Conservation (phyloP, 2,329 filamentous ascomycete species). For the Hirsutella rhossiliensis region DNA sequence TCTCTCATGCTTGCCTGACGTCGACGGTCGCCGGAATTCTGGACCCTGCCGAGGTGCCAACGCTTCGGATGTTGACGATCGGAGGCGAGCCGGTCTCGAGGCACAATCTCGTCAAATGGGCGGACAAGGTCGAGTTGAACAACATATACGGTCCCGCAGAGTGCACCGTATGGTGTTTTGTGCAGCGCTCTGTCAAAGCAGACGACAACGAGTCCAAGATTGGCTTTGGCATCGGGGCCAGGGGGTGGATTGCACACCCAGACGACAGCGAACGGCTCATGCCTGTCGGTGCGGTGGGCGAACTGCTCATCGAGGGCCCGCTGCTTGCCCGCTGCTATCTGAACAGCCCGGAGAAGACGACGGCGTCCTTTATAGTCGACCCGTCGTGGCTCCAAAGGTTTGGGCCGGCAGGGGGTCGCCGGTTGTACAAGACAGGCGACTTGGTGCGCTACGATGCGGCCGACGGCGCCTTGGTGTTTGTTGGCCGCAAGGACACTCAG, state of each 20-base stretch:
- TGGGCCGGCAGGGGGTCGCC: constrained; percentile 19
- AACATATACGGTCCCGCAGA: neutral
- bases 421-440: constrained; percentile 25
- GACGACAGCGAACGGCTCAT: neutral
- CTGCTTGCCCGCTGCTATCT: constrained; percentile 37
- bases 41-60: neutral
- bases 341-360: constrained; percentile 29
- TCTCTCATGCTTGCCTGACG: neutral
- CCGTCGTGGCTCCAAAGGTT: constrained; percentile 22
- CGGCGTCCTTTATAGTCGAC: constrained; percentile 30
- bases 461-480: constrained; percentile 15
- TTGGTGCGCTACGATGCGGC: constrained; percentile 11
- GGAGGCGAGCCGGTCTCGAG: neutral
- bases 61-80: neutral
- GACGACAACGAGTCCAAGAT: neutral
- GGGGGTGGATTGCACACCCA: neutral
- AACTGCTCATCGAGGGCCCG: constrained; percentile 26
- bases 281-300: constrained; percentile 9
- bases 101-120: neutral
- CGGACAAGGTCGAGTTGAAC: neutral
- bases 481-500: constrained; percentile 29
- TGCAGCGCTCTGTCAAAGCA: neutral
- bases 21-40: neutral
- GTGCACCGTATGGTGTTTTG: neutral
- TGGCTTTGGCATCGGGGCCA: neutral